Percentiles rank a stretch among this genome's conserved stretches.
phyloP scores from a whole-genome alignment of 2,329 filamentous ascomycete species.

The Penicillium rolfsii region DNA sequence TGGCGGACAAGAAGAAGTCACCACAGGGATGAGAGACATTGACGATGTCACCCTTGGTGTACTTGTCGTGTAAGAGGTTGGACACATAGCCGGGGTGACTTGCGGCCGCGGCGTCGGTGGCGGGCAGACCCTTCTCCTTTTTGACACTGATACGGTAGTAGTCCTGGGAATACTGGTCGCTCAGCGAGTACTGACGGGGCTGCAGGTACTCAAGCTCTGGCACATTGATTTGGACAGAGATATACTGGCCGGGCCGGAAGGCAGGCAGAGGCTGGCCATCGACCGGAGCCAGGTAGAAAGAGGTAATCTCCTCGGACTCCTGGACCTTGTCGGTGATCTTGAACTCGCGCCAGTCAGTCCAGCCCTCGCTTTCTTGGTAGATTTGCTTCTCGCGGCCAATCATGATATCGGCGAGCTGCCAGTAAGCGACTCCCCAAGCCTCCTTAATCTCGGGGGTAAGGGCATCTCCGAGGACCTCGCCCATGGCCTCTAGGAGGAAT shows the following conservation, averaged over 20 bases:
- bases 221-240: constrained; percentile 64
- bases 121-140: constrained; percentile 61
- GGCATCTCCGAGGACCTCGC: constrained; percentile 66
- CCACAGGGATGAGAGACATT: constrained; percentile 69
- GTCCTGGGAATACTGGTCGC: constrained; percentile 62
- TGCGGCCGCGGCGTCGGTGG: constrained; percentile 50
- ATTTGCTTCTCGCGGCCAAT: constrained; percentile 67
- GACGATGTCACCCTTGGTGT: constrained; percentile 64
- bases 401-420: constrained; percentile 72
- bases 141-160: constrained; percentile 74
- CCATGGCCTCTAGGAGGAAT: constrained; percentile 69
- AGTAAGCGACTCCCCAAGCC: constrained; percentile 74
- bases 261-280: constrained; percentile 63
- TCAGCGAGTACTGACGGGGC: constrained; percentile 73
- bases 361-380: constrained; percentile 63
- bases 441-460: constrained; percentile 67
- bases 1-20: constrained; percentile 57
- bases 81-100: constrained; percentile 68
- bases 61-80: constrained; percentile 67
- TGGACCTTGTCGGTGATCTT: constrained; percentile 65
- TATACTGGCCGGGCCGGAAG: constrained; percentile 73
- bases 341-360: constrained; percentile 71
- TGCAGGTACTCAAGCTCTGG: constrained; percentile 65
- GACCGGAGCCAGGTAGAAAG: constrained; percentile 69
- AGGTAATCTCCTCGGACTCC: constrained; percentile 70